Evolutionary conservation across 1,139 yeast species (phyloP).

Genomic region (Magnusiomyces tetraspermus): DNA sequence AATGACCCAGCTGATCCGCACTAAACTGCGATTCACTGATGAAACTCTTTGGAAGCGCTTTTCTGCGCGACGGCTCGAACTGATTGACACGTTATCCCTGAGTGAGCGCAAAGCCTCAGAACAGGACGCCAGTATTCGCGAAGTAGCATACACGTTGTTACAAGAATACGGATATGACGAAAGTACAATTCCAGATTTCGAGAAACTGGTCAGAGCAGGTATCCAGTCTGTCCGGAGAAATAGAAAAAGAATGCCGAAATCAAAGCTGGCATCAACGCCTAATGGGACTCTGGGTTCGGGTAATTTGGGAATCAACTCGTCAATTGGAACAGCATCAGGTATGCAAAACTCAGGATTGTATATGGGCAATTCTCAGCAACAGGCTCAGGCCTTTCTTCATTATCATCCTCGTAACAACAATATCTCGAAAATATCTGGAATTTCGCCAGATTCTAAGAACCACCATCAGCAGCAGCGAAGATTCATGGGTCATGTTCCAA

Average conservation of each 20-base stretch:
- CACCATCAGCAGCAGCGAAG: neutral
- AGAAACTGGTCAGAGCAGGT: conserved; percentile 84
- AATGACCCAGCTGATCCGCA: conserved; percentile 70
- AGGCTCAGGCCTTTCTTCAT: no score
- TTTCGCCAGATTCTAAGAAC: conserved; percentile 7
- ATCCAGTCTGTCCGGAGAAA: conserved; percentile 71
- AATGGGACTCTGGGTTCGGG: no score
- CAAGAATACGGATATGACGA: conserved; percentile 66
- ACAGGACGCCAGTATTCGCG: conserved; percentile 70
- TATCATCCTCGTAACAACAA: no score
- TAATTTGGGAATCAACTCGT: no score
- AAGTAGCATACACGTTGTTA: conserved; percentile 67
- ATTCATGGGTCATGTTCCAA: no score
- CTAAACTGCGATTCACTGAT: conserved; percentile 64
- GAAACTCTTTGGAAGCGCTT: conserved; percentile 82
- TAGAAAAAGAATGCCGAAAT: conserved; percentile 44
- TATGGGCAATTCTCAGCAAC: no score
- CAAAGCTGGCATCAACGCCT: no score
- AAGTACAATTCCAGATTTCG: conserved; percentile 60
- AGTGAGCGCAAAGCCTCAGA: conserved; percentile 82
- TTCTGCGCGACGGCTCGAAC: conserved; percentile 76
- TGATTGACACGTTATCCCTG: conserved; percentile 71
- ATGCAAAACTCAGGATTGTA: no score
- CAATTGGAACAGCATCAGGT: no score
- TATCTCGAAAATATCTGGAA: conserved; percentile 2